Conservation (phyloP, 1,284 basidiomycete species). For the Cryptococcus jaspeensis region DNA sequence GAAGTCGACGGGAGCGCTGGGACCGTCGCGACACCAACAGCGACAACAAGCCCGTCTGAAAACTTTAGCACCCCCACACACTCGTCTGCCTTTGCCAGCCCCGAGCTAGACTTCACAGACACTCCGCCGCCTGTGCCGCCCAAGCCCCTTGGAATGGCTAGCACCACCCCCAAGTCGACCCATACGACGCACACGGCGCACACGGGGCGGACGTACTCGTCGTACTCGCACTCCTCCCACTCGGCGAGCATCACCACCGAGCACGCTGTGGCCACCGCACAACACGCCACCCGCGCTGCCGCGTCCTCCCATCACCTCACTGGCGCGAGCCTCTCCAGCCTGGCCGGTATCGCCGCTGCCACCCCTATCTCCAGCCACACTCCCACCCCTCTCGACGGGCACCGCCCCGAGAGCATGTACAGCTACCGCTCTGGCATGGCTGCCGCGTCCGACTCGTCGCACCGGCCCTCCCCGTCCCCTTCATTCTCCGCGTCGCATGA, state of each 20-base stretch:
- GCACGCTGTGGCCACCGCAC: slow-evolving; percentile 1
- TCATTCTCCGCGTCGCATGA: too few species aligned
- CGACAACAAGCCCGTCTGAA: neutral
- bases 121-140: slow-evolving; percentile 11
- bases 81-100: too few species aligned
- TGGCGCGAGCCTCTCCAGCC: neutral
- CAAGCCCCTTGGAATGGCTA: neutral
- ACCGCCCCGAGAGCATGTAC: neutral
- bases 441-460: slow-evolving; percentile 2
- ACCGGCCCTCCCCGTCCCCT: too few species aligned
- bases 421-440: neutral
- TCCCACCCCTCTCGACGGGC: neutral
- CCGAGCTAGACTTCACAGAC: neutral
- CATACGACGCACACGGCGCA: neutral
- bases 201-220: neutral
- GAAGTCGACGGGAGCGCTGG: neutral
- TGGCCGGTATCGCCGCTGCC: neutral
- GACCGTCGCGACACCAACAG: neutral
- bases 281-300: slow-evolving; percentile 1
- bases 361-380: neutral
- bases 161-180: slow-evolving; percentile 7
- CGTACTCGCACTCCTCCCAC: neutral
- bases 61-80: too few species aligned
- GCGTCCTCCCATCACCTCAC: slow-evolving; percentile 10
- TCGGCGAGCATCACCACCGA: slow-evolving; percentile 2